These are phyloP conservation scores for Colletotrichum caudatum DNA, from an alignment of 2,329 filamentous ascomycete genomes.

Conservation along the genomic window DNA sequence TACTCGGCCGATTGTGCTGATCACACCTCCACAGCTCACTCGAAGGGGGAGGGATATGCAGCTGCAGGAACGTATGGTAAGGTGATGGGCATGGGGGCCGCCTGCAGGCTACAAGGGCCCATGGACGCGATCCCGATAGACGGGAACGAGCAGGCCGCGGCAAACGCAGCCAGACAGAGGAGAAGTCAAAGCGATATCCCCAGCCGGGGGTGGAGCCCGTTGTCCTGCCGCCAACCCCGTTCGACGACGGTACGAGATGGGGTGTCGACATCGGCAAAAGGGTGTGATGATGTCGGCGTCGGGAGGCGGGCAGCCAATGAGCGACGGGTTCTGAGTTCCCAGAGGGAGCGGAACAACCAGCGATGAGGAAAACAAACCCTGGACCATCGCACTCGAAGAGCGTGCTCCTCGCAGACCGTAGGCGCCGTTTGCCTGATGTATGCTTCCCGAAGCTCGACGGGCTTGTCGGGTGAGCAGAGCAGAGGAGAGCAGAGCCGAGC, in stretches of 20 bases:
- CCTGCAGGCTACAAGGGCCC: slow-evolving; percentile 23
- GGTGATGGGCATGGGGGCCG: slow-evolving; percentile 34
- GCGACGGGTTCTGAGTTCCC: not conserved
- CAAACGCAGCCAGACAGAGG: slow-evolving; percentile 21
- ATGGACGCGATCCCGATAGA: slow-evolving; percentile 23
- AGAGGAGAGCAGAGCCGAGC: not conserved
- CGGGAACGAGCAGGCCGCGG: slow-evolving; percentile 11
- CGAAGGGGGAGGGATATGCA: slow-evolving; percentile 13
- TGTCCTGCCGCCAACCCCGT: slow-evolving; percentile 30
- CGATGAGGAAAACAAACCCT: not conserved
- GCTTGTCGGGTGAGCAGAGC: slow-evolving; percentile 3
- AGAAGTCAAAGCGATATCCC: slow-evolving; percentile 1
- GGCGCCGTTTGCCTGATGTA: slow-evolving; percentile 14
- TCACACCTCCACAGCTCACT: slow-evolving; percentile 10
- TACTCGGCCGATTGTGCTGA: slow-evolving; percentile 14
- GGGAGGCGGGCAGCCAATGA: slow-evolving; percentile 23
- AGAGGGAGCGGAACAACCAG: not conserved
- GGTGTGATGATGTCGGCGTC: slow-evolving; percentile 34
- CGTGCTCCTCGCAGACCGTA: slow-evolving; percentile 1
- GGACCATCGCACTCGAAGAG: not conserved
- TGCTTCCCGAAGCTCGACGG: not conserved
- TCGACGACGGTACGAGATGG: slow-evolving; percentile 12
- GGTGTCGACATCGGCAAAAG: slow-evolving; percentile 21
- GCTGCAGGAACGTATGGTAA: slow-evolving; percentile 33
- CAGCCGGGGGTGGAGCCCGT: slow-evolving; percentile 13